Evolutionary conservation across 805 yeast species (phyloP), one percentile per base, ranked within the genome.

Genomic region (Yarrowia keelungensis): DNA sequence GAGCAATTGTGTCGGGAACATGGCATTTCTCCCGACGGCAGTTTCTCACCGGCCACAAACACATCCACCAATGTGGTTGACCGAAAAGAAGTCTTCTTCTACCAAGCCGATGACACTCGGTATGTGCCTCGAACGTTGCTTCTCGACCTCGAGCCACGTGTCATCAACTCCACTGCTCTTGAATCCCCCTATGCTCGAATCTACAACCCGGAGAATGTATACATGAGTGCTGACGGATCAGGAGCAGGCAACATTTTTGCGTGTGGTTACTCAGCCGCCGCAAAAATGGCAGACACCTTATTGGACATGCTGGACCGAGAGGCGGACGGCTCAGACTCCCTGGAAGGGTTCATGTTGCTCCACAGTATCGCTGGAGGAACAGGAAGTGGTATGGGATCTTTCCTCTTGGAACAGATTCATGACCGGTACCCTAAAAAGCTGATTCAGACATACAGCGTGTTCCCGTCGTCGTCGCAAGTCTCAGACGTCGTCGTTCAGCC

Each of bases 311-410:
- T 95, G 35, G 97, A 92, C 75, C 84, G 95, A 68, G 98, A 95
- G 74, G 83, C 92, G 49, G 99, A 95, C 75, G 88, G 90, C 41
- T 89, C 97, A 72, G 98, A 96, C 71, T 89, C 89, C 69, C 80
- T 92, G 67, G 95, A 93, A 72, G 97, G 96, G 5, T 95, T 95
- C 77, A 97, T 92, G 81, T 79, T 95, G 72, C 78, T 93, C 65
- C 99, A 95, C 78, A 90, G 97, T 4, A 97, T 95, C 5, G 98
- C 98, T 0, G 99, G 99, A 45, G 99, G 99, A 47, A 95, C 99
- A 0, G 99, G 99, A 0, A 90, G 97, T 0, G 99, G 99, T 3
- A 86, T 92, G 45, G 99, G 99, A 0, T 90, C 97, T 0, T 85
- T 85, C 69, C 73, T 95, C 53, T 78, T 95, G 46, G 98, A 95